Percentiles rank a stretch among this genome's conserved stretches.
phyloP scores from a whole-genome alignment of 495 filamentous ascomycete genomes.

The Penicillium cataractarum region DNA sequence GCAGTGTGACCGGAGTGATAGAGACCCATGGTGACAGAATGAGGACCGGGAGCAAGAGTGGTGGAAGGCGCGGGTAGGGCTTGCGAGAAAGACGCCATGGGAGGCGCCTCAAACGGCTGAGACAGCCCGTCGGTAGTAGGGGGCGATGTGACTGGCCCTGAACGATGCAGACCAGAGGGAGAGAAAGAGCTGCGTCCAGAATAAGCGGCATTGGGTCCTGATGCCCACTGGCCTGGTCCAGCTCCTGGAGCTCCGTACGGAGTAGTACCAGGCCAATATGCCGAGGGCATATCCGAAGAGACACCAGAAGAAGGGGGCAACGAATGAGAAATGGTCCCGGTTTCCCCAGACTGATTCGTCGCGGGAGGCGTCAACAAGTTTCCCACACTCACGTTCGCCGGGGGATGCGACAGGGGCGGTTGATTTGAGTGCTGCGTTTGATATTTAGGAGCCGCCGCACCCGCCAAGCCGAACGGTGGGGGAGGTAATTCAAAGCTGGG shows the following conservation, averaged over 20 bases:
- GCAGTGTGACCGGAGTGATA: slow-evolving; percentile 55
- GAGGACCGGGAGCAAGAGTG: slow-evolving; percentile 29
- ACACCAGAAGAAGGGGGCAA: slow-evolving; percentile 46
- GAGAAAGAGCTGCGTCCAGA: slow-evolving; percentile 58
- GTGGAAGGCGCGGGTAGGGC: slow-evolving; percentile 51
- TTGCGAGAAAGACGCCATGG: slow-evolving; percentile 59
- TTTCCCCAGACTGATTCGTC: slow-evolving; percentile 64
- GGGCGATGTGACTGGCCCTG: slow-evolving; percentile 54
- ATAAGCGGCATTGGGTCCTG: slow-evolving; percentile 43
- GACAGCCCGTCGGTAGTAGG: slow-evolving; percentile 48
- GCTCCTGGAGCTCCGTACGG: slow-evolving; percentile 51
- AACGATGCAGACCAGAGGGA: slow-evolving; percentile 52
- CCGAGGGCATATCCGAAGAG: slow-evolving; percentile 50
- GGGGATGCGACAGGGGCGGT: slow-evolving; percentile 37
- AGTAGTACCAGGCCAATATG: slow-evolving; percentile 54
- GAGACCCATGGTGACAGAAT: slow-evolving; percentile 25
- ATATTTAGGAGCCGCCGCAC: slow-evolving; percentile 45
- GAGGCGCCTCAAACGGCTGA: slow-evolving; percentile 63
- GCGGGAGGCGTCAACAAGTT: slow-evolving; percentile 65
- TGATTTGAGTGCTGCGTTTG: slow-evolving; percentile 36
- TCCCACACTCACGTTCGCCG: slow-evolving; percentile 57
- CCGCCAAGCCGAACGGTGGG: slow-evolving; percentile 41
- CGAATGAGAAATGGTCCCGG: slow-evolving; percentile 53
- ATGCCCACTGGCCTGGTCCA: slow-evolving; percentile 43
- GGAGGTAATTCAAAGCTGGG: slow-evolving; percentile 67